These are phyloP conservation scores for Amanita subjunquillea DNA, from an alignment of 768 basidiomycete genomes.

Conservation along the genomic window DNA sequence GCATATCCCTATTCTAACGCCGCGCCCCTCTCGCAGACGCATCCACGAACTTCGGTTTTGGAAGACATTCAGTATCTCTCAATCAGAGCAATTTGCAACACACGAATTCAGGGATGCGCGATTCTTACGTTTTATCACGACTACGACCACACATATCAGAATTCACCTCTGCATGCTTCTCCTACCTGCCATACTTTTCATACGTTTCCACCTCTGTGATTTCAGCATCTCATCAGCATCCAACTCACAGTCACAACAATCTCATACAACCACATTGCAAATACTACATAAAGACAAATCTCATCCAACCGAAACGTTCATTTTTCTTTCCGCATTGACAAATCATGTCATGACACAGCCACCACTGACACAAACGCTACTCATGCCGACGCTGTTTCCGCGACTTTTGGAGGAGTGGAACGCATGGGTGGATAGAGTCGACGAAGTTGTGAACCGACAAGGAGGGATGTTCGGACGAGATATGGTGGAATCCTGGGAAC, in stretches of 20 bases:
- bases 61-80: conserved; percentile 7
- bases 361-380: conserved; percentile 47
- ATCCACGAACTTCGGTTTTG: conserved; percentile 21
- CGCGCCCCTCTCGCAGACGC: not conserved
- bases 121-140: conserved; percentile 68
- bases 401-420: conserved; percentile 69
- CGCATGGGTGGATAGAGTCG: conserved; percentile 65
- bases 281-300: conserved; percentile 51
- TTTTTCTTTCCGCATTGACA: conserved; percentile 59
- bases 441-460: conserved; percentile 57
- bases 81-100: conserved; percentile 15
- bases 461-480: conserved; percentile 77
- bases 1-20: conserved; percentile 74
- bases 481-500: conserved; percentile 58
- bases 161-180: conserved; percentile 66
- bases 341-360: conserved; percentile 62
- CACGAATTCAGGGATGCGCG: conserved; percentile 57
- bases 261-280: conserved; percentile 34
- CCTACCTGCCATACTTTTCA: conserved; percentile 83
- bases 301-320: conserved; percentile 67
- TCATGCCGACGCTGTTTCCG: conserved; percentile 48
- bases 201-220: conserved; percentile 29
- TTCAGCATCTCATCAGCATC: conserved; percentile 13
- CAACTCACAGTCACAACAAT: conserved; percentile 22
- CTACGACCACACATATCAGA: conserved; percentile 68